Base-by-base conservation (phyloP, 202 grass and related monocot genomes). In the Digitaria exilis region DNA sequence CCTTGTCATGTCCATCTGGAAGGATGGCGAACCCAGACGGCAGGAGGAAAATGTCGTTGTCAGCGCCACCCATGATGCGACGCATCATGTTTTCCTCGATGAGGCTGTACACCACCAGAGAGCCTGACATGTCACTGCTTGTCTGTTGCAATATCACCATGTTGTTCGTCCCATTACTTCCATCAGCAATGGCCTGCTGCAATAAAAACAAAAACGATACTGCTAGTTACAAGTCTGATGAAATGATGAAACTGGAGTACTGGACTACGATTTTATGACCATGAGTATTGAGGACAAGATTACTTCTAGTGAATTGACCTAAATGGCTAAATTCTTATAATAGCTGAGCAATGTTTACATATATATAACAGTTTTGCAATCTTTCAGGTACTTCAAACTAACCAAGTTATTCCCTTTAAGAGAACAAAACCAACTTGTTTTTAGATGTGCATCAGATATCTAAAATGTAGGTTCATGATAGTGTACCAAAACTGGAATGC, bases 21-120 rank as follows among this genome's bases (percentile, higher is more conserved):
- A 88, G 61, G 83, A 97, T 84, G 55, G 84, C 83, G 12, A 97
- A 97, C 19, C 91, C 94, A 6, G 91, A 97, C 2, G 94, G 94
- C 8, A 89, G 76, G 71, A 94, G 48, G 35, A 84, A 71, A 1
- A 71, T 9, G 31, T 41, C 25, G 3, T 65, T 66, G 35, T 77
- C 81, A 14, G 76, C 77, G 21, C 94, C 94, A 32, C 63, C 76
- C 80, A 92, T 85, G 58, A 92, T 59, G 16, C 79, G 37, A 12
- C 84, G 86, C 73, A 94, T 88, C 15, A 69, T 2, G 4, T 66
- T 46, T 12, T 78, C 66, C 9, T 87, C 89, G 0, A 90, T 29
- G 2, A 84, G 64, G 51, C 89, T 78, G 67, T 94, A 90, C 16
- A 88, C 91, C 50, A 97, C 79, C 55, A 90, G 43, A 10, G 74